These are phyloP conservation scores for Psophocarpus tetragonolobus DNA, from an alignment of 306 rosid genomes.

Conservation along the genomic window DNA sequence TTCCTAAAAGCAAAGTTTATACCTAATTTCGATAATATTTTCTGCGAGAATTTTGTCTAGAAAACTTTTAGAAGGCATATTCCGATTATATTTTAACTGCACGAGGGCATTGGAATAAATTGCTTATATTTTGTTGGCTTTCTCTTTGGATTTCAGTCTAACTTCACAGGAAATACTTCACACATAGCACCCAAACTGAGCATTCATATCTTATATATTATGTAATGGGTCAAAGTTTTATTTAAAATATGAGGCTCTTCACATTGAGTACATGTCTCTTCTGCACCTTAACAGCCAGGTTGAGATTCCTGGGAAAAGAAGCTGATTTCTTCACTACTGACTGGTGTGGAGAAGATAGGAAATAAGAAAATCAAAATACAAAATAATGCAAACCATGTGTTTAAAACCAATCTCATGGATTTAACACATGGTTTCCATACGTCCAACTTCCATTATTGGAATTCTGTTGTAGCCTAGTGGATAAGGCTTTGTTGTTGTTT, in stretches of 20 bases:
- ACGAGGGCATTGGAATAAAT: neutral
- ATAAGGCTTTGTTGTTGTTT: too few species aligned
- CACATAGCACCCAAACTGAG: neutral
- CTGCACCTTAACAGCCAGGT: neutral
- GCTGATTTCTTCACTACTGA: neutral
- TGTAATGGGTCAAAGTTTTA: neutral
- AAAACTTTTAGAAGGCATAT: neutral
- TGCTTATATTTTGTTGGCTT: constrained; percentile 2
- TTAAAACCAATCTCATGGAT: neutral
- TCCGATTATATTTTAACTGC: too few species aligned
- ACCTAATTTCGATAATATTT: neutral
- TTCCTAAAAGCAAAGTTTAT: neutral
- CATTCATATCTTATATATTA: neutral
- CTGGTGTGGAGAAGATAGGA: neutral
- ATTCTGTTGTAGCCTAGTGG: neutral
- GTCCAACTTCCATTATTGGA: neutral
- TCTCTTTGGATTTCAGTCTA: neutral
- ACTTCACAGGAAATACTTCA: neutral
- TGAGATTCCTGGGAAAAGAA: neutral
- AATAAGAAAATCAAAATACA: neutral
- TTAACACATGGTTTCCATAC: neutral
- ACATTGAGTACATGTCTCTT: neutral
- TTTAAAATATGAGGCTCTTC: neutral
- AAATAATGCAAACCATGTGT: neutral
- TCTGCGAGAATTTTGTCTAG: neutral